Evolutionary conservation across 768 basidiomycete species (phyloP), one percentile per base, ranked within the genome.

Genomic region (Infundibulicybe gibba): DNA sequence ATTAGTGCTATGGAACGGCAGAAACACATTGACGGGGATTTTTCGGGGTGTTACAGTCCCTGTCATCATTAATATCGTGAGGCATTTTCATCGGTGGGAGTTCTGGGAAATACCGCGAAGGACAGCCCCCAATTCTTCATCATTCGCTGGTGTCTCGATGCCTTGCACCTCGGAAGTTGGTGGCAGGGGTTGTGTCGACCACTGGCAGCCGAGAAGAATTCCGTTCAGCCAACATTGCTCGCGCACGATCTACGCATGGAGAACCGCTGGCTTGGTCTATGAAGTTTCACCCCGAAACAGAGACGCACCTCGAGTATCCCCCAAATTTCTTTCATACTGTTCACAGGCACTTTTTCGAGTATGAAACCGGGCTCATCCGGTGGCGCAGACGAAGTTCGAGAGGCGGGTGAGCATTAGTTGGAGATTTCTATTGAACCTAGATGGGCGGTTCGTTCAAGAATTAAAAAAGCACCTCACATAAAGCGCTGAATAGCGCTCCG

Each of bases 221-320:
- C 86, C 85, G 56, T 91, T 92, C 14, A 91, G 57, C 90, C 90
- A 92, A 55, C 84, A 87, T 63, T 91, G 90, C 50, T 91, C 89
- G 49, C 77, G 74, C 4, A 91, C 86, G 55, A 92, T 76, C 84
- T 87, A 35, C 3, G 21, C 31, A 46, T 43, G 15, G 10, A 25
- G 25, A 8, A 25, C 3, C 25, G 25, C 25, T 25, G 4, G 3
- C 25, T 25, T 25, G 25, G 25, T 25, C 25, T 4, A 25, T 25
- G 25, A 8, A 25, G 25, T 25, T 25, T 8, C 8, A 25, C 8
- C 25, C 25, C 4, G 8, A 25, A 25, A 25, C 25, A 25, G 25
- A 25, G 25, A 50, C 63, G 40, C 55, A 85, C 88, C 69, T 91
- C 88, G 15, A 91, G 61, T 40, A 91, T 76, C 2, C 76, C 81